Evolutionary conservation across 2,329 filamentous ascomycete genomes (phyloP), one percentile per base, ranked within the genome.

Genomic region (Neopestalotiopsis clavispora): DNA sequence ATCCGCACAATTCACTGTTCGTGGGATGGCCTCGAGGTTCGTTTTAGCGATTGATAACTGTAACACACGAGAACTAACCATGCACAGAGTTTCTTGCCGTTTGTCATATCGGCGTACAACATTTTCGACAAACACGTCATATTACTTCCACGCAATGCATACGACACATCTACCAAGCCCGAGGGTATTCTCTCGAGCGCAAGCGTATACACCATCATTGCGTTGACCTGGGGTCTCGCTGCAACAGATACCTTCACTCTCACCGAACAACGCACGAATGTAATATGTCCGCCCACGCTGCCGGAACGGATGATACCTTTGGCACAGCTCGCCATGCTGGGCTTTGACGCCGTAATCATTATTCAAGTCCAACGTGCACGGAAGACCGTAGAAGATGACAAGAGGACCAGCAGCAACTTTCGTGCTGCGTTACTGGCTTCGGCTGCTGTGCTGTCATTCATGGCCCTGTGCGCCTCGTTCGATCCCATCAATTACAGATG

Each of bases 1-100:
- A 75, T 76, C 23, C 74, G 78, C 9, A 78, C 75, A 2, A 75
- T 79, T 7, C 78, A 77, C 69, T 80, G 73, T 70, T 80, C 78
- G 52, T 78, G 73, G 72, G 74, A 77, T 49, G 79, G 79, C 14
- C 69, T 80, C 52, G 74, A 79, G 72, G 79, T 81, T 70, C 38
- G 76, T 73, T 20, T 20, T 65, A 23, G 4, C 13, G 49, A 23
- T 38, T 57, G 30, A 1, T 17, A 28, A 32, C 28, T n/a, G 52
- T 3, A 4, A 32, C 17, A 17, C 12, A 23, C 34, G 6, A 12
- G 14, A 45, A 23, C 58, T 66, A 9, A 69, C 17, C 58, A 64
- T 45, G 32, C 14, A 56, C 64, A 80, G 79, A 72, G 77, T 4
- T 78, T 80, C 66, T 73, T 81, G 7, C 80, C 77, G 3, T 73